phyloP scores from a whole-genome alignment of 2,329 filamentous ascomycete species.

The Gaeumannomyces tritici region DNA sequence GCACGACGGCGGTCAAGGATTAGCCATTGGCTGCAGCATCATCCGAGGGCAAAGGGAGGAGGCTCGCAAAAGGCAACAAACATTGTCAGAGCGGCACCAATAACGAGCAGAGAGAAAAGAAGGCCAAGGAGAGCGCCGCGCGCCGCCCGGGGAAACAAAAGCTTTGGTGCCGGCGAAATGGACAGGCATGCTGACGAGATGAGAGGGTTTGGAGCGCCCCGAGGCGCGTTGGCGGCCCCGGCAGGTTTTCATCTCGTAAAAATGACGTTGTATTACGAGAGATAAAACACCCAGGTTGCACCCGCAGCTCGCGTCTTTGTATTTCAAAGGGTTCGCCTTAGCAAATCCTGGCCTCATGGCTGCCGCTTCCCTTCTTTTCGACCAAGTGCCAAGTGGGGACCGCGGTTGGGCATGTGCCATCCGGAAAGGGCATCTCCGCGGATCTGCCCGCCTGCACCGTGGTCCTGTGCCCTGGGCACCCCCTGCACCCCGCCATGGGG shows the following conservation, averaged over 20 bases:
- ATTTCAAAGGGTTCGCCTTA: not conserved
- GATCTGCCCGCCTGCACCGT: constrained; percentile 1
- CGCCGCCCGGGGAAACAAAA: not conserved
- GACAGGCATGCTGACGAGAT: too few species aligned
- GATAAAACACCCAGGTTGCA: not conserved
- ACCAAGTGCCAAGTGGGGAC: not conserved
- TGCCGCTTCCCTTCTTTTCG: not conserved
- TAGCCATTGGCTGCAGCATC: not conserved
- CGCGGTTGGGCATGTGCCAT: not conserved
- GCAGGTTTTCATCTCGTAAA: constrained; percentile 2
- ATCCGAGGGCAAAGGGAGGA: not conserved
- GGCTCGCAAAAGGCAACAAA: not conserved
- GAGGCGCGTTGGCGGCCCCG: not conserved
- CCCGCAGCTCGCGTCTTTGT: not conserved
- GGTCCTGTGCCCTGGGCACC: too few species aligned
- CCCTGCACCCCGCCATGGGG: too few species aligned
- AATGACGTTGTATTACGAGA: constrained; percentile 2
- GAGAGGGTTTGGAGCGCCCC: too few species aligned
- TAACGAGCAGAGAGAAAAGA: not conserved
- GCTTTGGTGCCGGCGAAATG: not conserved
- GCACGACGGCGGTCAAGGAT: not conserved
- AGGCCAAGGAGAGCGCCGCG: not conserved
- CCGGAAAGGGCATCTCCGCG: constrained; percentile 2
- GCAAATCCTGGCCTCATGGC: not conserved
- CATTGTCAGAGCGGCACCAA: not conserved